Percentiles rank a stretch among this genome's conserved stretches.
phyloP scores from a whole-genome alignment of 352 stramenopile species.

The Bremia lactucae region DNA sequence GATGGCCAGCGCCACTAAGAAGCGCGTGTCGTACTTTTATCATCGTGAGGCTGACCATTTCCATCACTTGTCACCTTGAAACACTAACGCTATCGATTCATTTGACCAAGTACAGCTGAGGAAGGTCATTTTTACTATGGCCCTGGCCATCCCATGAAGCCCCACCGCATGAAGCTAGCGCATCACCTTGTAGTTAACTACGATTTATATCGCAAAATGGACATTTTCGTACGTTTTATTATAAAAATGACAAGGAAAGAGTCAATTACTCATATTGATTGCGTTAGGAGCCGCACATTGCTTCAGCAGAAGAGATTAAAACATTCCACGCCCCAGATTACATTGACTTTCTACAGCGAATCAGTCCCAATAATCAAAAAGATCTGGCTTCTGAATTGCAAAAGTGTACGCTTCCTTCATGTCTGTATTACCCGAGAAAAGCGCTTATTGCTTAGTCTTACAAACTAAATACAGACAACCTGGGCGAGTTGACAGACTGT shows the following conservation, averaged over 20 bases:
- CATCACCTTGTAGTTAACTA: conserved; percentile 98
- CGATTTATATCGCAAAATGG: conserved; percentile 98
- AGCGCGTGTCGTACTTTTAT: conserved; percentile 83
- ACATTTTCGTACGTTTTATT: conserved; percentile 94
- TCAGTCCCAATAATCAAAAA: conserved; percentile 92
- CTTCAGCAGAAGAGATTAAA: conserved; percentile 89
- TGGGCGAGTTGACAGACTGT: conserved; percentile 95
- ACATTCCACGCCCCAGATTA: conserved; percentile 97
- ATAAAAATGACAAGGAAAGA: too few species aligned
- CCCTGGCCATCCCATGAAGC: conserved; percentile 96
- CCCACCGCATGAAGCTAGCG: conserved; percentile 92
- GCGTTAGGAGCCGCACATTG: conserved; percentile 65
- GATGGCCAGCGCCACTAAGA: conserved; percentile 43
- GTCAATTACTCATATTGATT: background rate
- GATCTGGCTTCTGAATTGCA: conserved; percentile 59
- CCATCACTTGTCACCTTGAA: background rate
- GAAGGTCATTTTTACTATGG: conserved; percentile 97
- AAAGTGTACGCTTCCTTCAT: conserved; percentile 76
- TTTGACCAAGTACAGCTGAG: conserved; percentile 53
- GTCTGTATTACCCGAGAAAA: too few species aligned
- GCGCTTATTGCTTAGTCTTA: background rate
- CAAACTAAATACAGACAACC: conserved; percentile 68
- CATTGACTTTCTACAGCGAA: conserved; percentile 93
- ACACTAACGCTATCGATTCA: conserved; percentile 1
- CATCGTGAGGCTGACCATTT: conserved; percentile 38